Percentiles rank a stretch among this genome's conserved stretches.
Evolutionary conservation across 345 rosid genomes (phyloP).

Genomic region (Sisymbrium altissimum): DNA sequence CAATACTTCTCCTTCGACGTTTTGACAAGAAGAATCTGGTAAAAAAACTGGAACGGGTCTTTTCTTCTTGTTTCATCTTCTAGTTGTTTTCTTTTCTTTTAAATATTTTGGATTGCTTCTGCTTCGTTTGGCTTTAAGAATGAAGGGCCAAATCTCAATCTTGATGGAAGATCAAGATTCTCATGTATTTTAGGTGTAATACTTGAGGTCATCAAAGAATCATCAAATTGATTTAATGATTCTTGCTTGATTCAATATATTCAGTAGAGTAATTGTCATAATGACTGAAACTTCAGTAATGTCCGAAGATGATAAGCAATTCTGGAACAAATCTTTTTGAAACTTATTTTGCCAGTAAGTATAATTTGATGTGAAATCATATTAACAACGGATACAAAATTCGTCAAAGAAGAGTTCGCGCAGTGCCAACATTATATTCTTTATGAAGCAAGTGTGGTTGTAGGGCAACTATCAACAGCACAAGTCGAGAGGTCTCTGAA

Average conservation of each 20-base stretch:
- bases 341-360: not conserved
- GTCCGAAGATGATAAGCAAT: not conserved
- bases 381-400: too few species aligned
- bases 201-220: conserved; percentile 22
- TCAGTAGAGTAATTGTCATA: not conserved
- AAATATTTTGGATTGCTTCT: conserved; percentile 3
- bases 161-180: conserved; percentile 28
- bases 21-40: conserved; percentile 19
- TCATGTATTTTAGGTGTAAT: conserved; percentile 15
- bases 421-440: not conserved
- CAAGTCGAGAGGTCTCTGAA: conserved; percentile 56
- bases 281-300: not conserved
- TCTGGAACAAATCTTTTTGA: not conserved
- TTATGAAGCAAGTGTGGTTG: conserved; percentile 55
- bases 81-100: not conserved
- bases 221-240: conserved; percentile 12
- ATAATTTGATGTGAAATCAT: not conserved
- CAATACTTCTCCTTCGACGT: conserved; percentile 45
- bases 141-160: conserved; percentile 24
- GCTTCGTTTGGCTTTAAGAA: conserved; percentile 17
- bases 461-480: conserved; percentile 53
- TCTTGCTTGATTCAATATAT: not conserved
- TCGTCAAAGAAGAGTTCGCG: not conserved
- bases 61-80: not conserved
- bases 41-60: not conserved